Base-by-base conservation (phyloP, 805 yeast genomes). In the Cyberlindnera mrakii region DNA sequence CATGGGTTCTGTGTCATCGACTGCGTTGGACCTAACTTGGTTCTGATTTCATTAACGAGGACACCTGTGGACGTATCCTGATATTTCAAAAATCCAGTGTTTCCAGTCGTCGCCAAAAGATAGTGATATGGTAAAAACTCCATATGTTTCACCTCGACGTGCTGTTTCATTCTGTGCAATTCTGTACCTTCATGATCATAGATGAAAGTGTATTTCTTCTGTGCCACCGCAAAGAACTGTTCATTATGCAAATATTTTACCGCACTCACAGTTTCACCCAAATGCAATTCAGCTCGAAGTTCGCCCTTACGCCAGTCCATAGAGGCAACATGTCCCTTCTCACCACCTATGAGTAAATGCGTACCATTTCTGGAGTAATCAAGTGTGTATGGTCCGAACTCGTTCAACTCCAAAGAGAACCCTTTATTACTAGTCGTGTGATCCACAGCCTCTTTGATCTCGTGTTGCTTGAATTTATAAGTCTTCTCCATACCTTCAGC, bases 401-500 rank as follows among this genome's bases (percentile, higher is more conserved):
- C 85, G 11, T 74, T 74, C 47, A 93, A 68, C 23, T 76, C 75
- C 45, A 93, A 71, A 46, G 85, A 82, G 55, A 93, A 79, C 40
- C 79, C 75, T 62, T 91, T 93, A 49, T 74, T 76, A 14, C 82
- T 77, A 0, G 96, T 87, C 3, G 82, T 64, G 30, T 73, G 69
- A 62, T 91, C 98, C 4, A 93, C 96, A 11, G 76, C 80, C 27
- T 75, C 73, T 20, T 67, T 74, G 31, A 93, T 82, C 40, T 91
- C 96, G 13, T 75, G 74, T 61, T 93, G 99, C 30, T 72, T 77
- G 52, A 86, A 86, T 63, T 85, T 86, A 67, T 70, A 87, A 0
- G 99, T 93, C 62, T 79, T 82, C 65, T 93, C 99, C 90, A 91
- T 81, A n/a, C 82, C 57, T 57, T 93, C 99, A 6, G 96, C 88